Conservation (phyloP, 306 rosid genomes). For the Quercus aquifolioides region DNA sequence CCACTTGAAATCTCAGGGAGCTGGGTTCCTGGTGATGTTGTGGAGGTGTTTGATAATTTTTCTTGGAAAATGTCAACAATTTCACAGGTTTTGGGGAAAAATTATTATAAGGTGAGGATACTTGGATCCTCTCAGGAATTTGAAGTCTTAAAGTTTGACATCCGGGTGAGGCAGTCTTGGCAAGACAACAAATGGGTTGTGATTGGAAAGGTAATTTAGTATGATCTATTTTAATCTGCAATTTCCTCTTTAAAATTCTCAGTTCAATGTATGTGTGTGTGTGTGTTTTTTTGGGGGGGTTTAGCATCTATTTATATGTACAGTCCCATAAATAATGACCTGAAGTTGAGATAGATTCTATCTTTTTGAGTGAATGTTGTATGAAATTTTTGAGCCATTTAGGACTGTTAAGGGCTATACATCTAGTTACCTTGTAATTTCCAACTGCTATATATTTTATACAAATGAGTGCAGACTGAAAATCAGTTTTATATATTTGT, state of each 20-base stretch:
- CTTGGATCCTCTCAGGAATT: conserved; percentile 78
- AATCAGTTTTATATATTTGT: neutral
- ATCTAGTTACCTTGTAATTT: neutral
- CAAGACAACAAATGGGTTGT: conserved; percentile 73
- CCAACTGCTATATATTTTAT: too few relatives aligned
- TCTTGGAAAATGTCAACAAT: conserved; percentile 90
- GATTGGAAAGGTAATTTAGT: conserved; percentile 65
- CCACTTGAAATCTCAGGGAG: conserved; percentile 36
- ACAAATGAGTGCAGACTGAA: neutral
- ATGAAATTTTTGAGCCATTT: neutral
- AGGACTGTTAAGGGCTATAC: neutral
- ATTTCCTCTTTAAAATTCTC: conserved; percentile 12
- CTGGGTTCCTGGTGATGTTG: conserved; percentile 77
- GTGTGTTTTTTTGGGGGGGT: neutral
- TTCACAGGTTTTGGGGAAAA: conserved; percentile 59
- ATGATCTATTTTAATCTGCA: neutral
- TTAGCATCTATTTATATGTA: neutral
- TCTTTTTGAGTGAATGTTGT: neutral
- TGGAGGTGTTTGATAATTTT: conserved; percentile 67
- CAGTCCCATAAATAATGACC: neutral
- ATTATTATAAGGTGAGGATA: conserved; percentile 56
- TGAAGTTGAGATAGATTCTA: neutral
- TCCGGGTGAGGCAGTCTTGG: conserved; percentile 81
- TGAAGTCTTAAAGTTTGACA: conserved; percentile 62
- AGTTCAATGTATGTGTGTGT: neutral